Evolutionary conservation across 1,284 basidiomycete species (phyloP).

Genomic region (Rhodotorula sp.): DNA sequence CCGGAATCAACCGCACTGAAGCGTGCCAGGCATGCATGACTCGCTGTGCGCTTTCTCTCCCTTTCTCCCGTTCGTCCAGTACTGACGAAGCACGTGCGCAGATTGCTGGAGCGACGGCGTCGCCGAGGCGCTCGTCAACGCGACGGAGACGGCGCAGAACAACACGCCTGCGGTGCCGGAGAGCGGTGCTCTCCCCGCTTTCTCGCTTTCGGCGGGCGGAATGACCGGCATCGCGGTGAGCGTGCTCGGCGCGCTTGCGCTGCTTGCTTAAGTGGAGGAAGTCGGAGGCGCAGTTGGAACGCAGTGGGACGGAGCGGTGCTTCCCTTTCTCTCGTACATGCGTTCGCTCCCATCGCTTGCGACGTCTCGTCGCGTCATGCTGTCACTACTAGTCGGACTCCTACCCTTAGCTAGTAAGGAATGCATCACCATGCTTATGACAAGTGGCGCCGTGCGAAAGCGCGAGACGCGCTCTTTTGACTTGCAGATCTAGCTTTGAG

Average conservation of each 20-base stretch:
- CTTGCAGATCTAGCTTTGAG: no score
- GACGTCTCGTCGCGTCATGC: no score
- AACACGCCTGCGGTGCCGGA: background rate
- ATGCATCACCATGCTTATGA: no score
- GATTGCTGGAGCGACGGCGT: conserved; percentile 31
- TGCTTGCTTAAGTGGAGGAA: background rate
- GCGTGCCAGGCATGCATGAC: conserved; percentile 52
- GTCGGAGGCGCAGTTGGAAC: background rate
- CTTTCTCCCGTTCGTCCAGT: background rate
- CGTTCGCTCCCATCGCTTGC: no score
- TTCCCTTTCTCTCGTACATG: background rate
- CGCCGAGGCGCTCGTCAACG: conserved; percentile 14
- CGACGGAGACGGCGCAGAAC: conserved; percentile 12
- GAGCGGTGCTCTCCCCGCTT: background rate
- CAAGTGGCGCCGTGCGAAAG: no score
- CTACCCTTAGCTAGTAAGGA: no score
- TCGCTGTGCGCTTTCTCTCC: conserved; percentile 42
- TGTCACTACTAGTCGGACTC: no score
- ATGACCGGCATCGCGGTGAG: background rate
- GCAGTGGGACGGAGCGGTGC: background rate
- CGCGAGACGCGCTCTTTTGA: no score
- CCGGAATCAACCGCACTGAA: conserved; percentile 42
- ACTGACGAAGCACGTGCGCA: background rate
- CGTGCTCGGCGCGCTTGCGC: background rate
- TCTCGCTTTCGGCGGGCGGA: background rate